phyloP scores from a whole-genome alignment of 2,329 filamentous ascomycete genomes.

The Scopulariopsis brevicaulis region DNA sequence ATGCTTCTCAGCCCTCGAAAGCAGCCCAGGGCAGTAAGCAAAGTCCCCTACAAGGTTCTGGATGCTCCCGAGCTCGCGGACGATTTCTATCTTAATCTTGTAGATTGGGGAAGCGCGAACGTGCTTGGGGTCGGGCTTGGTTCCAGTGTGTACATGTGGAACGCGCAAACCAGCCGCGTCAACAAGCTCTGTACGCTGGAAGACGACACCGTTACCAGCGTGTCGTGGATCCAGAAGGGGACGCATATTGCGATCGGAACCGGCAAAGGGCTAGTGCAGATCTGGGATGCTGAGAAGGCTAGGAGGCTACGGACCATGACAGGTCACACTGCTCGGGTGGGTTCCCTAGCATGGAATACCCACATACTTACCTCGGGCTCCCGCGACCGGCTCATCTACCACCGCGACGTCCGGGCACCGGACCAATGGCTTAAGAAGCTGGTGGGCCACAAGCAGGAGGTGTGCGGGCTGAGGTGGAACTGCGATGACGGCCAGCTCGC shows the following conservation, averaged over 20 bases:
- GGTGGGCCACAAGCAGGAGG: conserved; percentile 93
- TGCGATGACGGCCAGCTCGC: conserved; percentile 90
- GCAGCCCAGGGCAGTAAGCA: conserved; percentile 81
- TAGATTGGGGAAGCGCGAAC: conserved; percentile 96
- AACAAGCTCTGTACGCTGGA: conserved; percentile 88
- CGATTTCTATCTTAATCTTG: conserved; percentile 94
- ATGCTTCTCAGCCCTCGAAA: conserved; percentile 86
- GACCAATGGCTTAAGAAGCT: conserved; percentile 84
- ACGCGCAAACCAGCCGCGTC: conserved; percentile 79
- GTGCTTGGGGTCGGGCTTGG: conserved; percentile 87
- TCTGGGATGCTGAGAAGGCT: conserved; percentile 88
- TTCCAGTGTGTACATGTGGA: conserved; percentile 97
- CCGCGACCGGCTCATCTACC: conserved; percentile 84
- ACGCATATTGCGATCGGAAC: conserved; percentile 95
- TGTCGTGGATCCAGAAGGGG: conserved; percentile 96
- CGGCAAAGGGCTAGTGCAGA: conserved; percentile 87
- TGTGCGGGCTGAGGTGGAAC: conserved; percentile 96
- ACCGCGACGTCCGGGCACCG: conserved; percentile 86
- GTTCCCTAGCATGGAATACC: conserved; percentile 93
- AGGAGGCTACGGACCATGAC: conserved; percentile 90
- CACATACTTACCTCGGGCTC: conserved; percentile 95
- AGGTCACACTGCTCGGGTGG: conserved; percentile 85
- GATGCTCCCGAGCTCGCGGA: conserved; percentile 94
- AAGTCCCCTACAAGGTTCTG: conserved; percentile 94
- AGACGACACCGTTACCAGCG: conserved; percentile 91